Evolutionary conservation across 345 rosid genomes (phyloP).

Genomic region (Triadica sebifera): DNA sequence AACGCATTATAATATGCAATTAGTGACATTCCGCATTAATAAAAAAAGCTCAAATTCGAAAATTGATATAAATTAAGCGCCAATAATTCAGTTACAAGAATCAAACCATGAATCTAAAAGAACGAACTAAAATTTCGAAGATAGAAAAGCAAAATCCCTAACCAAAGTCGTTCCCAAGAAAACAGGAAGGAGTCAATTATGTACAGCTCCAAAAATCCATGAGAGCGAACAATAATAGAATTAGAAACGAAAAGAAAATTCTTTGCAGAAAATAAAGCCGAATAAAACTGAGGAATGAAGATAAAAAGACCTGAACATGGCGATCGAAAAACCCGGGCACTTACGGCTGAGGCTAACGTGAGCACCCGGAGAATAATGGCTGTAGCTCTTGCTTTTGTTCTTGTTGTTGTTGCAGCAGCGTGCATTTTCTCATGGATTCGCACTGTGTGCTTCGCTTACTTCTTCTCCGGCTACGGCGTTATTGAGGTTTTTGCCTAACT

Average conservation of each 20-base stretch:
- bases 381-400: not conserved
- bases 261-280: not conserved
- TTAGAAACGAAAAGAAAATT: not conserved
- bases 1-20: not conserved
- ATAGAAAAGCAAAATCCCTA: not conserved
- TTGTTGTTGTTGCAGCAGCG: conserved; percentile 8
- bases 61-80: not conserved
- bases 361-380: conserved; percentile 8
- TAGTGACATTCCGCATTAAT: not conserved
- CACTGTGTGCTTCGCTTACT: not conserved
- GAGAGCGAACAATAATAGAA: not conserved
- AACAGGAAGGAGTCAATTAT: not conserved
- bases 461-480: not conserved
- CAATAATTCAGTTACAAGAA: too few species aligned
- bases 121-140: not conserved
- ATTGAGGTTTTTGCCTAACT: not conserved
- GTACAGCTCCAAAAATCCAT: not conserved
- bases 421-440: conserved; percentile 54
- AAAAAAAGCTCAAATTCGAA: not conserved
- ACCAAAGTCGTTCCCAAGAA: not conserved
- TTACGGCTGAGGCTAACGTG: conserved; percentile 21
- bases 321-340: conserved; percentile 19
- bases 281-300: not conserved
- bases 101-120: not conserved
- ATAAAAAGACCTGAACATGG: conserved; percentile 56